A percentile compares a stretch with the other conserved stretches of the same genome.
Evolutionary conservation across 495 filamentous ascomycete species (phyloP).

Genomic region (Achaetomiella virescens): DNA sequence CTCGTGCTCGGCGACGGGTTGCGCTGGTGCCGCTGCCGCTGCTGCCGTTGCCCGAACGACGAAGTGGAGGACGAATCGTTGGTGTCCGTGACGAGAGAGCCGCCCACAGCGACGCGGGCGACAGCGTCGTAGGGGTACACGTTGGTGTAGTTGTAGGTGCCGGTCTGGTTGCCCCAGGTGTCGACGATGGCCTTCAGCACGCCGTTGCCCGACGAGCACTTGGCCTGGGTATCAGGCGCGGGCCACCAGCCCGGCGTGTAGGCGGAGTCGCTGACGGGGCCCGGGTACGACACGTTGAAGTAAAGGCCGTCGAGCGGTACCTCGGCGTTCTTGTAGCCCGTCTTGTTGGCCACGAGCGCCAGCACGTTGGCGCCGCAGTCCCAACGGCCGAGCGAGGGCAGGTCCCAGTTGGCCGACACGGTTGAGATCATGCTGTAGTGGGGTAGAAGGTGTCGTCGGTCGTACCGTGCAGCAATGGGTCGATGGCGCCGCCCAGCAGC

Average conservation of each 20-base stretch:
- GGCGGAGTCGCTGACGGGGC: slow-evolving; percentile 35
- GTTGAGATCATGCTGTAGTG: slow-evolving; percentile 66
- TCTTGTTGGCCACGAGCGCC: slow-evolving; percentile 37
- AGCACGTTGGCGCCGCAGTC: slow-evolving; percentile 53
- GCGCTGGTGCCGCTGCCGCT: no score
- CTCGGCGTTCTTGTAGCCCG: slow-evolving; percentile 26
- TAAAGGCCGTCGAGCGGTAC: slow-evolving; percentile 29
- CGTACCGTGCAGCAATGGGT: slow-evolving; percentile 50
- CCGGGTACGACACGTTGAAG: slow-evolving; percentile 46
- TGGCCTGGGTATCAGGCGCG: slow-evolving; percentile 26
- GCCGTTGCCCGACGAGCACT: slow-evolving; percentile 28
- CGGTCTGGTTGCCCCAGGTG: slow-evolving; percentile 30
- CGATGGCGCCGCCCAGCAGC: slow-evolving; percentile 62
- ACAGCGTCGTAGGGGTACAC: slow-evolving; percentile 21
- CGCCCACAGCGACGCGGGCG: neutral
- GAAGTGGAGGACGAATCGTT: no score
- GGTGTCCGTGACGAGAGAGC: neutral
- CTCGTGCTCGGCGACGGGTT: no score
- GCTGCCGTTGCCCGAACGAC: no score
- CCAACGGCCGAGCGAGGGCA: slow-evolving; percentile 42
- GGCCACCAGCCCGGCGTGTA: slow-evolving; percentile 29
- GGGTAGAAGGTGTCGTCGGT: slow-evolving; percentile 61
- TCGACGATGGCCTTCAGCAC: slow-evolving; percentile 35
- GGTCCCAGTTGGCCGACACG: slow-evolving; percentile 55
- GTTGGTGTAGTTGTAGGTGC: slow-evolving; percentile 36